Conservation (phyloP, 305 asterid species). For the Fraxinus platypoda region DNA sequence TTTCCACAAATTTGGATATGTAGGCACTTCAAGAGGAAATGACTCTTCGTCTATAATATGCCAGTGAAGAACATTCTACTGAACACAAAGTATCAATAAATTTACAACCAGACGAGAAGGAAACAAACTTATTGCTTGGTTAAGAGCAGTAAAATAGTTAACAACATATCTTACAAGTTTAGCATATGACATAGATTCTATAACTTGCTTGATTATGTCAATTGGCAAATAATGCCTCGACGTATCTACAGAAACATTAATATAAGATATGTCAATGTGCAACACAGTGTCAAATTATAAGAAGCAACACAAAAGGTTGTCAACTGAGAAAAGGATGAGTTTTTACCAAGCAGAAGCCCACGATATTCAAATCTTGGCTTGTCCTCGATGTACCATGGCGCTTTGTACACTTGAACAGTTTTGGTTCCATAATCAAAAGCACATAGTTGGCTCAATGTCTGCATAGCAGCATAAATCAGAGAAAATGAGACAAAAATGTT, state of each 20-base stretch:
- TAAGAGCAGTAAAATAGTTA: conserved; percentile 22
- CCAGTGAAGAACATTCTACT: conserved; percentile 96
- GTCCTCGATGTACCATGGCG: conserved; percentile 93
- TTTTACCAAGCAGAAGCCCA: conserved; percentile 77
- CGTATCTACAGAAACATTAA: conserved; percentile 60
- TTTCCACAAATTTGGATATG: conserved; percentile 85
- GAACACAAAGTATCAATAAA: conserved; percentile 43
- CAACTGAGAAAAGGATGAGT: conserved; percentile 24
- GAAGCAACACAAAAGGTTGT: conserved; percentile 8
- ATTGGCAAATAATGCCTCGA: conserved; percentile 86
- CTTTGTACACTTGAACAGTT: conserved; percentile 59
- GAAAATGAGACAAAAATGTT: conserved; percentile 19
- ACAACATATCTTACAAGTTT: conserved; percentile 74
- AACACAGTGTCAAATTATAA: conserved; percentile 6
- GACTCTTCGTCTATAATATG: conserved; percentile 96
- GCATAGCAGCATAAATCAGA: conserved; percentile 30
- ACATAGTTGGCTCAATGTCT: conserved; percentile 92
- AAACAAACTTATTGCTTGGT: conserved; percentile 16
- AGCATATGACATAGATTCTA: conserved; percentile 91
- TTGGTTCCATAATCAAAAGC: conserved; percentile 71
- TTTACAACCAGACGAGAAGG: conserved; percentile 14
- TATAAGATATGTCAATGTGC: conserved; percentile 18
- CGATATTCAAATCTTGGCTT: conserved; percentile 83
- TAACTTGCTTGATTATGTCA: conserved; percentile 76
- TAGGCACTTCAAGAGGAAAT: conserved; percentile 92